Evolutionary conservation across 495 filamentous ascomycete species (phyloP).

Genomic region (Annulohypoxylon moriforme): DNA sequence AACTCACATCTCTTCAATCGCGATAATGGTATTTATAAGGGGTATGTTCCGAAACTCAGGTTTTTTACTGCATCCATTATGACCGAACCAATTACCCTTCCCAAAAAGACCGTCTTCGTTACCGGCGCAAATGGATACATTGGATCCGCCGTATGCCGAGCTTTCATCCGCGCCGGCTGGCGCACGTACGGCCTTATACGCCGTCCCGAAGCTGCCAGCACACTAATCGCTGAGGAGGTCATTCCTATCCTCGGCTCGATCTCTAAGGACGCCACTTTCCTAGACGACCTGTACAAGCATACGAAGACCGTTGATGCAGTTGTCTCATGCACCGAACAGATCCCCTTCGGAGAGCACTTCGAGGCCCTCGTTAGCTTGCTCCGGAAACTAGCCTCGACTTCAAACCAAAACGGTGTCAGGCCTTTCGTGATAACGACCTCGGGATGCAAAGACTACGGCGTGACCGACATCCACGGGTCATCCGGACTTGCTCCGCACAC

Average conservation of each 20-base stretch:
- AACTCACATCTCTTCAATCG: background rate
- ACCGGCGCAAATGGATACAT: conserved; percentile 59
- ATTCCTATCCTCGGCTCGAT: conserved; percentile 52
- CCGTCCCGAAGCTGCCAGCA: conserved; percentile 27
- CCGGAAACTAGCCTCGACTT: conserved; percentile 29
- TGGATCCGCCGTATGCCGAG: conserved; percentile 54
- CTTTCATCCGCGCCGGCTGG: conserved; percentile 56
- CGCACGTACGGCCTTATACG: conserved; percentile 54
- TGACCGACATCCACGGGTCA: conserved; percentile 45
- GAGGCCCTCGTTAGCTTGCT: conserved; percentile 44
- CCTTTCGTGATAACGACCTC: conserved; percentile 55
- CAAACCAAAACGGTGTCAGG: conserved; percentile 31
- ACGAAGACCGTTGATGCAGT: conserved; percentile 49
- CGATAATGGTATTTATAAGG: background rate
- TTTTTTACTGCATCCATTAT: background rate
- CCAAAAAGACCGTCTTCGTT: conserved; percentile 50
- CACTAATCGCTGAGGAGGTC: conserved; percentile 49
- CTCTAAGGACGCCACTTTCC: conserved; percentile 31
- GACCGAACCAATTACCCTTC: conserved; percentile 6
- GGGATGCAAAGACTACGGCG: conserved; percentile 61
- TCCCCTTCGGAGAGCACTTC: conserved; percentile 49
- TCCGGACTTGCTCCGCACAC: conserved; percentile 50
- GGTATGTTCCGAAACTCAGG: background rate
- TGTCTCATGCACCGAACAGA: conserved; percentile 54
- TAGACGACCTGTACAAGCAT: conserved; percentile 21